phyloP scores from a whole-genome alignment of 106 monocot genomes.

The Dendrobium nobile region DNA sequence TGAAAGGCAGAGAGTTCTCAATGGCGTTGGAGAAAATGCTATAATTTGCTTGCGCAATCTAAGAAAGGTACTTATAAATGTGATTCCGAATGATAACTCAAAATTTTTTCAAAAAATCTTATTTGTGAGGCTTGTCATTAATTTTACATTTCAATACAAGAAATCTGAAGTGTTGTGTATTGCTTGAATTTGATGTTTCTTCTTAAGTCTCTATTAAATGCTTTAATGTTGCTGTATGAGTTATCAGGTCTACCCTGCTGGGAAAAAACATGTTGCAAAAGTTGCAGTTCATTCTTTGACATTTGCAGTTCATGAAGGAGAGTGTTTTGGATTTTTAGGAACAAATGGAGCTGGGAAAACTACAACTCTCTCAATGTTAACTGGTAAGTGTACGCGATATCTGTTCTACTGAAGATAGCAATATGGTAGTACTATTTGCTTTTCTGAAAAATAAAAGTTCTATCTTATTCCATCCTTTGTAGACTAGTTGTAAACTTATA shows the following conservation, averaged over 20 bases:
- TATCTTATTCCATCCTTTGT: not conserved
- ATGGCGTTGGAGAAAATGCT: slow-evolving; percentile 57
- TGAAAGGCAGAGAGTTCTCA: slow-evolving; percentile 56
- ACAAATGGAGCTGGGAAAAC: slow-evolving; percentile 96
- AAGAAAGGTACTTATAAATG: slow-evolving; percentile 49
- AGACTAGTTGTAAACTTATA: not conserved
- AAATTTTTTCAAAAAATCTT: not conserved
- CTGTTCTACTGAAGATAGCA: not conserved
- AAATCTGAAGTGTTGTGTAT: not conserved
- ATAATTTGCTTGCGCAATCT: slow-evolving; percentile 65
- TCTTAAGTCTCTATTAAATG: not conserved
- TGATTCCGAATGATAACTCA: not conserved
- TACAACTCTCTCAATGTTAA: slow-evolving; percentile 89
- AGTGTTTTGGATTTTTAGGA: slow-evolving; percentile 93
- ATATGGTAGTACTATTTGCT: not conserved
- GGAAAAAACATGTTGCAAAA: slow-evolving; percentile 37
- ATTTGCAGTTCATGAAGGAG: slow-evolving; percentile 81
- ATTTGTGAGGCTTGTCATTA: not conserved
- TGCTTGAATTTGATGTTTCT: not conserved
- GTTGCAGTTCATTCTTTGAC: slow-evolving; percentile 80
- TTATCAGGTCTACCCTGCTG: slow-evolving; percentile 57
- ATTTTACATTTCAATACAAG: slow-evolving; percentile 6
- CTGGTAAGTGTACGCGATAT: slow-evolving; percentile 36
- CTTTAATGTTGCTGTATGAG: slow-evolving; percentile 8
- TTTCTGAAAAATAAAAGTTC: not conserved